phyloP scores from a whole-genome alignment of 352 stramenopile genomes.

The Peronospora destructor region DNA sequence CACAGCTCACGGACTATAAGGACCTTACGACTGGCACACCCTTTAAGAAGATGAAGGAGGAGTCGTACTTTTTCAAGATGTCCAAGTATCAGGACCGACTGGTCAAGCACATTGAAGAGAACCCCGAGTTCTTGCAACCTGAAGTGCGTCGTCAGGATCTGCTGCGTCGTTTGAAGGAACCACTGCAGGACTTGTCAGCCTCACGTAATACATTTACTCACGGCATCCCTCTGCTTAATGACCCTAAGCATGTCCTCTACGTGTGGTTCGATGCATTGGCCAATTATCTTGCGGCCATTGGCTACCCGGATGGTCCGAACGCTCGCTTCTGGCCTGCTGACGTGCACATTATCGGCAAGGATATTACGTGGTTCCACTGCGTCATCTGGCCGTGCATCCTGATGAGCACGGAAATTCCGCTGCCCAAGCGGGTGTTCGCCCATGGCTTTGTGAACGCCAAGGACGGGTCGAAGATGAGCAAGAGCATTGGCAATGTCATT shows the following conservation, averaged over 20 bases:
- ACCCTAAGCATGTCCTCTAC: slow-evolving; percentile 96
- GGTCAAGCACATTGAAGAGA: slow-evolving; percentile 91
- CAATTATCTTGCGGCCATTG: slow-evolving; percentile 97
- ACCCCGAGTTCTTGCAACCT: slow-evolving; percentile 95
- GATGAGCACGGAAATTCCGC: slow-evolving; percentile 92
- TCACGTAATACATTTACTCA: slow-evolving; percentile 95
- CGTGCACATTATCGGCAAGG: slow-evolving; percentile 93
- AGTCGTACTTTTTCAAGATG: slow-evolving; percentile 99
- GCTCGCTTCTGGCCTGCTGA: slow-evolving; percentile 77
- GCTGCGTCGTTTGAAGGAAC: slow-evolving; percentile 88
- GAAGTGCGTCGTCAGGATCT: slow-evolving; percentile 93
- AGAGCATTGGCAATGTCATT: slow-evolving; percentile 98
- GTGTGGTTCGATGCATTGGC: slow-evolving; percentile 99
- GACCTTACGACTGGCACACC: slow-evolving; percentile 89
- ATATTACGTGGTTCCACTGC: slow-evolving; percentile 98
- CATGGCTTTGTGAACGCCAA: slow-evolving; percentile 98
- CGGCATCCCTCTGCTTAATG: slow-evolving; percentile 92
- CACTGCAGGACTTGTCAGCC: slow-evolving; percentile 93
- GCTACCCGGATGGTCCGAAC: slow-evolving; percentile 85
- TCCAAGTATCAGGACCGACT: slow-evolving; percentile 94
- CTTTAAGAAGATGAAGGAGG: slow-evolving; percentile 96
- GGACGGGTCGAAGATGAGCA: slow-evolving; percentile 98
- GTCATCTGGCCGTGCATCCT: slow-evolving; percentile 99
- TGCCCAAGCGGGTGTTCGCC: slow-evolving; percentile 93
- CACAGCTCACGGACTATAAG: slow-evolving; percentile 92